phyloP scores from a whole-genome alignment of 1,139 yeast species.

The Hemisphaericaspora lyxosophila region DNA sequence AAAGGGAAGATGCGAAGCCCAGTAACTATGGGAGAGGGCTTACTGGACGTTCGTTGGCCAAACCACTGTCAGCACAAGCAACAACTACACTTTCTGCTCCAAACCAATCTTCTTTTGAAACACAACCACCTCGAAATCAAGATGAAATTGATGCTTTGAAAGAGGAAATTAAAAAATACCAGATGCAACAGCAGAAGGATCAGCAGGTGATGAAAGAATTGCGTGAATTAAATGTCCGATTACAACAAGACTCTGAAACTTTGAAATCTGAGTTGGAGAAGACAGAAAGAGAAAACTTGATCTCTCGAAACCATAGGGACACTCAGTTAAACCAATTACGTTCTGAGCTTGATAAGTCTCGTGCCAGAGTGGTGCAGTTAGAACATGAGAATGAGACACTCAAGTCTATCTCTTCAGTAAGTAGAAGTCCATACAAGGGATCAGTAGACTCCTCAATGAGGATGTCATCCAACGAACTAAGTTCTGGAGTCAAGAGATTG shows the following conservation, averaged over 20 bases:
- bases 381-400: conserved; percentile 14
- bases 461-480: conserved; percentile 34
- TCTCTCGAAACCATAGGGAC: conserved; percentile 13
- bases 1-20: conserved; percentile 34
- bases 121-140: conserved; percentile 35
- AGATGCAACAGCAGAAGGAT: conserved; percentile 10
- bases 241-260: conserved; percentile 11
- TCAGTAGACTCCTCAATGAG: conserved; percentile 8
- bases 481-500: conserved; percentile 44
- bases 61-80: conserved; percentile 15
- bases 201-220: conserved; percentile 6
- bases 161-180: conserved; percentile 34
- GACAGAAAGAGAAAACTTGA: conserved; percentile 10
- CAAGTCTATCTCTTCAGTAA: background rate
- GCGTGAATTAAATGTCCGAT: conserved; percentile 7
- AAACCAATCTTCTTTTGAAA: conserved; percentile 13
- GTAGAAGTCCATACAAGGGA: conserved; percentile 10
- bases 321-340: conserved; percentile 12
- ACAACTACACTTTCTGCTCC: conserved; percentile 5
- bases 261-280: conserved; percentile 10
- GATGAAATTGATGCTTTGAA: conserved; percentile 43
- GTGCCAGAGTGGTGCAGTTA: conserved; percentile 17
- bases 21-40: conserved; percentile 36
- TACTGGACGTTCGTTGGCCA: conserved; percentile 37
- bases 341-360: conserved; percentile 14